Base-by-base conservation (phyloP, 352 stramenopile genomes). In the Lagenidium giganteum region DNA sequence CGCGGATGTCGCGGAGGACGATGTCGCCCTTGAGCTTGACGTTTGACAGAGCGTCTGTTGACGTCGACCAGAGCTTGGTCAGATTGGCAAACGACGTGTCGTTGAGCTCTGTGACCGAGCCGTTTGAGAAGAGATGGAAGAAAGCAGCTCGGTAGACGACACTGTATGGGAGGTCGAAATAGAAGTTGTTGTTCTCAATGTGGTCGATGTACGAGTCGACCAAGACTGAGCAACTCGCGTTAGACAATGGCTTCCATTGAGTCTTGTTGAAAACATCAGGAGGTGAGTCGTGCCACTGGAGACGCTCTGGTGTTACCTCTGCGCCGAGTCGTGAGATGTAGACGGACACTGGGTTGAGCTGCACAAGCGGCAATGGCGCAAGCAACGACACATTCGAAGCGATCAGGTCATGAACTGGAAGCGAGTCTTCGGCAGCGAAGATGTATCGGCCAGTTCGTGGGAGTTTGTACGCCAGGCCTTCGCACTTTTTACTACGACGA, bases 11-110 rank as follows among this genome's bases (percentile, higher is more conserved):
- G 8, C 34, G 23, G 9, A 32, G 36, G 13, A 30, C 20, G 7
- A 40, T 13, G 26, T 56, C 45, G 22, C 27, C 33, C 8, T 51
- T 47, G 41, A 62, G 44, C 14, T 41, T 50, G n/a, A 50, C 35
- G 27, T 23, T 37, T 17, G 35, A 26, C 2, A 44, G 17, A 2
- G 47, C 47, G 24, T 42, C 14, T 42, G 47, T 16, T 48, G 17
- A 6, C 8, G 14, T 33, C n/a, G 12, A 20, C 8, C 21, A 1
- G 8, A 23, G 3, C 11, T 18, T 5, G 3, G 28, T 50, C 2
- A 13, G 25, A 16, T 50, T 51, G 7, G 22, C 18, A 4, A 42
- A 22, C 8, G 38, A 44, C 4, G 48, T 23, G 29, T 49, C 45
- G 22, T 54, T 49, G 8, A 49, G 32, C 8, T 53, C 45, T n/a